These are phyloP conservation scores for Boletus sp. DNA, from an alignment of 1,284 basidiomycete species.

Conservation along the genomic window DNA sequence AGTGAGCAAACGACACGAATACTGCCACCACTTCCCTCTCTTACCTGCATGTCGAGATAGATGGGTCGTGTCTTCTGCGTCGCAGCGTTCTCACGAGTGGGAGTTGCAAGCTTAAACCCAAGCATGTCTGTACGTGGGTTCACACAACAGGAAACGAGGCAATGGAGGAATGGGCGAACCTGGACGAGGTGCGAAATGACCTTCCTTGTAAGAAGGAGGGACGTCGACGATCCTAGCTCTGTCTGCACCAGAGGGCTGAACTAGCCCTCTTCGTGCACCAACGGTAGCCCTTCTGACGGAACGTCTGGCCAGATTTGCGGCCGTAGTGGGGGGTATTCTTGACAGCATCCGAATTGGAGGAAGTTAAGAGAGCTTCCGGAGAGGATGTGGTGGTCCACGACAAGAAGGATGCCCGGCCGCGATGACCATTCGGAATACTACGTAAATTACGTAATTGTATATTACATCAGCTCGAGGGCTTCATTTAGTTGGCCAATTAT, in stretches of 20 bases:
- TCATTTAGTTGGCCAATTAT: too few species aligned
- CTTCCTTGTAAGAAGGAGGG: conserved; percentile 68
- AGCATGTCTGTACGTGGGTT: conserved; percentile 66
- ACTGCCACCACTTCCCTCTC: background rate
- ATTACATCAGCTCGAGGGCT: conserved; percentile 7
- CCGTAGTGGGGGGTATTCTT: conserved; percentile 24
- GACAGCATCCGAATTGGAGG: conserved; percentile 31
- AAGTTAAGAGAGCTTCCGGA: conserved; percentile 2
- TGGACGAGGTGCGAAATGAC: conserved; percentile 67
- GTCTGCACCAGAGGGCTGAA: conserved; percentile 77
- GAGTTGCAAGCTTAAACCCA: conserved; percentile 81
- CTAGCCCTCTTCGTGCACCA: conserved; percentile 47
- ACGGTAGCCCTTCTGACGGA: conserved; percentile 20
- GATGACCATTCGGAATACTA: conserved; percentile 7
- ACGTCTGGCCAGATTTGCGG: conserved; percentile 13
- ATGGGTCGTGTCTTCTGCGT: conserved; percentile 79
- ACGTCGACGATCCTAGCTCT: conserved; percentile 78
- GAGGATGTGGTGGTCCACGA: conserved; percentile 12
- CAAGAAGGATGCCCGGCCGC: background rate
- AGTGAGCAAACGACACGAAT: conserved; percentile 14
- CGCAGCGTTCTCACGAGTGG: conserved; percentile 60
- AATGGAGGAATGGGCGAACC: conserved; percentile 43
- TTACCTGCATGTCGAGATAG: conserved; percentile 93
- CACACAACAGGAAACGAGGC: background rate
- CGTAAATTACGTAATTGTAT: conserved; percentile 20